These are phyloP conservation scores for Dendrostoma leiphaemia DNA, from an alignment of 2,329 filamentous ascomycete species.

Conservation along the genomic window DNA sequence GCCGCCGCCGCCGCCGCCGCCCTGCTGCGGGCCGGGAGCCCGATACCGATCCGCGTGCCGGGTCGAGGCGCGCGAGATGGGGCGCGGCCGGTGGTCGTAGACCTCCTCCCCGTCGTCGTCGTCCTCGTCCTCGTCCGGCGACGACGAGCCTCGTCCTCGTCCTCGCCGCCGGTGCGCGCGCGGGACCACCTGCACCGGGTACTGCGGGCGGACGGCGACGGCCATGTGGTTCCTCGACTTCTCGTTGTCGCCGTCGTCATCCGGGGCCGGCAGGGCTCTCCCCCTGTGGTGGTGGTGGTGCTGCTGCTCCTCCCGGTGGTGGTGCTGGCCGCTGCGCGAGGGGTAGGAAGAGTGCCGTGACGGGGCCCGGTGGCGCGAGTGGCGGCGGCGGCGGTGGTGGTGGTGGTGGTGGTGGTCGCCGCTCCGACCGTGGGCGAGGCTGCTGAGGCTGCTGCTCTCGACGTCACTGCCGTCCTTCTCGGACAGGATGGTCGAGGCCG, in stretches of 20 bases:
- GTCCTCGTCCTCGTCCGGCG: too few species aligned
- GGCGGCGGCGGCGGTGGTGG: not conserved
- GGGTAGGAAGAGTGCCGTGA: not conserved
- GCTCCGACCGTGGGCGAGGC: not conserved
- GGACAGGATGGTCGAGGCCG: not conserved
- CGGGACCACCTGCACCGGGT: constrained; percentile 7
- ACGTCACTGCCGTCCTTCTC: constrained; percentile 2
- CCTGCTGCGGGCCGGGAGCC: not conserved
- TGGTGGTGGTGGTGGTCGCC: not conserved
- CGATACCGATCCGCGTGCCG: not conserved
- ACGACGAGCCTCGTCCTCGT: not conserved
- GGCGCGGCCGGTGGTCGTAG: constrained; percentile 11
- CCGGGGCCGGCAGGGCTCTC: not conserved
- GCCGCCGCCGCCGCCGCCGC: not conserved
- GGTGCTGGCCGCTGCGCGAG: not conserved
- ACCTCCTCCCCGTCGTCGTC: constrained; percentile 10
- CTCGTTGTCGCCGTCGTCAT: not conserved
- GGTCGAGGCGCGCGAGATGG: not conserved
- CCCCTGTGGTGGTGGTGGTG: not conserved
- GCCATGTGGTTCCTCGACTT: not conserved
- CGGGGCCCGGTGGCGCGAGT: not conserved
- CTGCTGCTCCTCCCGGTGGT: not conserved
- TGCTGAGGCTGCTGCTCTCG: constrained; percentile 7
- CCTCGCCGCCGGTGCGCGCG: not conserved
- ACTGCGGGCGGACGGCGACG: not conserved